Evolutionary conservation across 225 moss, liverwort and hornwort species (phyloP), one percentile per base, ranked within the genome.

Genomic region (Antitrichia curtipendula): DNA sequence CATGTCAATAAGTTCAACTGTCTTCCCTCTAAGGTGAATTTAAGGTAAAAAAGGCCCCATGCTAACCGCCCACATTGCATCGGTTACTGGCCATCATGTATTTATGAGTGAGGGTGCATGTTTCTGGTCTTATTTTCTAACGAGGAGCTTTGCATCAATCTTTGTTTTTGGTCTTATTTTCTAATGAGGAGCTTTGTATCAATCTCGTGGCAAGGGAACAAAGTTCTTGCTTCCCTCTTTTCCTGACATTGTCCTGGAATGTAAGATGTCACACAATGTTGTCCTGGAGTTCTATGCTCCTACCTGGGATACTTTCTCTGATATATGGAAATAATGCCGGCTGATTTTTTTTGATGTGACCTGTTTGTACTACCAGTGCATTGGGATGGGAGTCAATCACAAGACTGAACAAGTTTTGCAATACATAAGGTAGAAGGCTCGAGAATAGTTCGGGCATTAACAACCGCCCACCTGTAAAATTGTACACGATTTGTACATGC

Each of bases 171-270:
- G 63, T 40, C 57, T 57, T 71, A 10, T 15, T 28, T 59, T 68
- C 14, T 7, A 15, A 15, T 3, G 4, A 70, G 31, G 70, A 58
- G 69, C 28, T 58, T 66, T 29, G 47, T 20, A 43, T 57, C 64
- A 58, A 83, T 83, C 68, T 77, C 2, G 0, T 50, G 41, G 25
- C 25, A 43, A 11, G 59, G 61, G 40, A 40, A 23, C 73, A 24
- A 24, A 61, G 81, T 52, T 60, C 59, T 29, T 68, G 54, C 43
- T 18, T 72, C 6, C 27, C 36, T 5, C 21, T 18, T 87, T 23
- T 50, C 13, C 82, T 88, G 88, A 88, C 82, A 83, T 2, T 56
- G 82, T 88, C 75, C 75, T 87, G 63, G 63, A n/a, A 63, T 69
- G 57, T 14, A 40, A 13, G 41, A 27, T 63, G 40, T 72, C 81